Conservation (phyloP, 805 yeast genomes). For the Lipomyces yamanashiensis region DNA sequence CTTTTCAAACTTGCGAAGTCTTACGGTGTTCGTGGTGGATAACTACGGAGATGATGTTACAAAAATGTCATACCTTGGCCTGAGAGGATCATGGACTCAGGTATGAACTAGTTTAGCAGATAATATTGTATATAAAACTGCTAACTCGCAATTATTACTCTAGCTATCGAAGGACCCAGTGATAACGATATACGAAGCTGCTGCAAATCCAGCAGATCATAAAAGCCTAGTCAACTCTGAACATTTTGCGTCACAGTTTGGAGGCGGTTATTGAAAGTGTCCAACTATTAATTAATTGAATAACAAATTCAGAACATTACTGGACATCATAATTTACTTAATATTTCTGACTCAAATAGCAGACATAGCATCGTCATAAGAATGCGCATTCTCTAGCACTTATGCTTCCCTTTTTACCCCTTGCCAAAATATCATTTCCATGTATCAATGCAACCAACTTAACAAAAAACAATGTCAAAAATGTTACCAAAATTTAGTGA, state of each 20-base stretch:
- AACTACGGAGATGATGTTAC: slow-evolving; percentile 66
- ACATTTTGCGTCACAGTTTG: slow-evolving; percentile 17
- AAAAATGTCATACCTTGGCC: slow-evolving; percentile 69
- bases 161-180: slow-evolving; percentile 66
- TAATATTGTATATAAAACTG: neutral
- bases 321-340: neutral
- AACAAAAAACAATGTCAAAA: too few relatives aligned
- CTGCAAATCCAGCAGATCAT: slow-evolving; percentile 93
- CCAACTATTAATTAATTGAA: neutral
- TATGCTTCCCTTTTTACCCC: too few relatives aligned
- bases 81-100: slow-evolving; percentile 60
- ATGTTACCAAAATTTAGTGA: too few relatives aligned
- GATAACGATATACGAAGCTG: slow-evolving; percentile 80
- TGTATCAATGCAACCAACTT: too few relatives aligned
- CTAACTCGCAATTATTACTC: neutral
- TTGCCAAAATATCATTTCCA: too few relatives aligned
- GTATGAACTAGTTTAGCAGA: slow-evolving; percentile 34
- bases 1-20: slow-evolving; percentile 69
- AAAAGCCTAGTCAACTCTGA: slow-evolving; percentile 45
- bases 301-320: too few relatives aligned
- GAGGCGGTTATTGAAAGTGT: slow-evolving; percentile 1
- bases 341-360: too few relatives aligned
- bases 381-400: too few relatives aligned
- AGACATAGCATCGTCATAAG: too few relatives aligned
- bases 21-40: slow-evolving; percentile 70